Percentiles rank a stretch among this genome's conserved stretches.
Conservation (phyloP, 179 eudicot genomes). For the Carnegiea gigantea region DNA sequence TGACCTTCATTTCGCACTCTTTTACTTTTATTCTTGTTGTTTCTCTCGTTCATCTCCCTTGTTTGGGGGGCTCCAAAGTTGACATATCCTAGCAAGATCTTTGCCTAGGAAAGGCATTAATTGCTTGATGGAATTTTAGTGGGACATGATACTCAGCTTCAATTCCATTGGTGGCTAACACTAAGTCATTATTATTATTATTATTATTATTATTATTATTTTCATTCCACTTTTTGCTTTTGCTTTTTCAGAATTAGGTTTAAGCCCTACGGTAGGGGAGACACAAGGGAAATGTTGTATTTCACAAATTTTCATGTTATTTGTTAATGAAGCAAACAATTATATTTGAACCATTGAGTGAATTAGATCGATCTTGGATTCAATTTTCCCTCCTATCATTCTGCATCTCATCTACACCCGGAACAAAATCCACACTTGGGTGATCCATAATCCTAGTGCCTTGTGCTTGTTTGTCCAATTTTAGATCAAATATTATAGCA, state of each 20-base stretch:
- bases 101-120: conserved; percentile 32
- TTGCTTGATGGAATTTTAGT: conserved; percentile 24
- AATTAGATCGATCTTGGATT: too few species aligned
- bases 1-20: conserved; percentile 8
- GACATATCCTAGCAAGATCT: conserved; percentile 28
- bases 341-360: too few species aligned
- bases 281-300: neutral
- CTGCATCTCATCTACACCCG: too few species aligned
- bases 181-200: neutral
- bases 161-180: conserved; percentile 25
- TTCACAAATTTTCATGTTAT: neutral
- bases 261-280: neutral
- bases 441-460: neutral
- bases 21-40: neutral
- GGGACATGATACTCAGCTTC: conserved; percentile 30
- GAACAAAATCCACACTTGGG: neutral
- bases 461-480: too few species aligned
- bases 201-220: neutral
- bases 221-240: neutral
- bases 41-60: neutral
- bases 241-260: neutral
- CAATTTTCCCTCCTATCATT: too few species aligned
- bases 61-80: conserved; percentile 13
- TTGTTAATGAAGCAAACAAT: too few species aligned
- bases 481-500: too few species aligned